These are phyloP conservation scores for Rhodotorula sp. DNA, from an alignment of 1,284 basidiomycete genomes.

Conservation along the genomic window DNA sequence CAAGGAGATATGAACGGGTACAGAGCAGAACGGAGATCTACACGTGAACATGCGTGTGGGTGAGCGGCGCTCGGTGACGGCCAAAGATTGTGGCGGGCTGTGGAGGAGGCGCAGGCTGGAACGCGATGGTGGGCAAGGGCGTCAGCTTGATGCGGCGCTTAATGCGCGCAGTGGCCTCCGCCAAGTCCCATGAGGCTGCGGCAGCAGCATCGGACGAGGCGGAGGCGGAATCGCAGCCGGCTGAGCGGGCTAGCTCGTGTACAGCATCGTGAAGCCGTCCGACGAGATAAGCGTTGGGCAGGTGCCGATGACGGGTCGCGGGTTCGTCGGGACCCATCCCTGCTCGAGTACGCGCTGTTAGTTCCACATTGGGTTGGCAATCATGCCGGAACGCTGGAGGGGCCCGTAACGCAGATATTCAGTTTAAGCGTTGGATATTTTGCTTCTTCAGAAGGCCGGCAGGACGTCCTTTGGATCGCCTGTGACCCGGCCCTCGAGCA, in stretches of 20 bases:
- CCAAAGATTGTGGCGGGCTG: too few relatives aligned
- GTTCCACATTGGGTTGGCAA: constrained; percentile 64
- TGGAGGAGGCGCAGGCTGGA: too few relatives aligned
- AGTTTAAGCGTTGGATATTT: constrained; percentile 21
- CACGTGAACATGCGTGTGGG: too few relatives aligned
- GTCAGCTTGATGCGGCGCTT: too few relatives aligned
- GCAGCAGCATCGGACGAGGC: not conserved
- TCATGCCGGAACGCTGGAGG: constrained; percentile 52
- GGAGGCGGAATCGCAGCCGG: not conserved
- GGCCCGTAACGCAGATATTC: not conserved
- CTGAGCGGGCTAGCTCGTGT: constrained; percentile 41
- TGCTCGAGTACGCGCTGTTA: constrained; percentile 68
- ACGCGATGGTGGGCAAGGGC: too few relatives aligned
- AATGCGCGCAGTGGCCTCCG: not conserved
- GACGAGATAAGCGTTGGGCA: constrained; percentile 63
- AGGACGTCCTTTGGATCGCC: too few relatives aligned
- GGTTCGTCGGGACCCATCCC: constrained; percentile 77
- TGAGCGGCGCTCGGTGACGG: too few relatives aligned
- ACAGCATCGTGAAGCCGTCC: constrained; percentile 56
- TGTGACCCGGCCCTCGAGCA: too few relatives aligned
- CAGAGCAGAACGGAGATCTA: too few relatives aligned
- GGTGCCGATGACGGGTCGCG: constrained; percentile 63
- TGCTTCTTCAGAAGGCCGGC: not conserved
- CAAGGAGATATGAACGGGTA: too few relatives aligned
- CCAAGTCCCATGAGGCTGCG: not conserved